phyloP scores from a whole-genome alignment of 2,329 filamentous ascomycete species.

The Penicillium digitatum region DNA sequence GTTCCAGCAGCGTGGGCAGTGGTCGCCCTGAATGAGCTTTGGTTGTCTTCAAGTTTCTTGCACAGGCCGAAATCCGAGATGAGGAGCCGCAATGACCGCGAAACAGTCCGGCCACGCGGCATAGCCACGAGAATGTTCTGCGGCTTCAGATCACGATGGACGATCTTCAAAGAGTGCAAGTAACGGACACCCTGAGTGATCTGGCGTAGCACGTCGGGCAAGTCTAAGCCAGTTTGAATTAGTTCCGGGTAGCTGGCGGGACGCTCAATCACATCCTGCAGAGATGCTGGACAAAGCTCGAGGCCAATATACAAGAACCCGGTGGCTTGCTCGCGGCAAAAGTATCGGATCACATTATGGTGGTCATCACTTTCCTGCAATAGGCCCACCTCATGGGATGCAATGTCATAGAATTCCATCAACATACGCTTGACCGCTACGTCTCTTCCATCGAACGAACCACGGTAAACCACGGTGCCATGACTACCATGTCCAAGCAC shows the following conservation, averaged over 20 bases:
- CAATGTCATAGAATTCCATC: slow-evolving; percentile 91
- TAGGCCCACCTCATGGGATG: slow-evolving; percentile 86
- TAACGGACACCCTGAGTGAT: slow-evolving; percentile 86
- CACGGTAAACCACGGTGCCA: slow-evolving; percentile 92
- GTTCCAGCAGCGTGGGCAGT: slow-evolving; percentile 92
- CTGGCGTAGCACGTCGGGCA: slow-evolving; percentile 78
- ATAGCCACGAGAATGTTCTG: slow-evolving; percentile 88
- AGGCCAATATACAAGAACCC: slow-evolving; percentile 95
- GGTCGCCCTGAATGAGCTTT: slow-evolving; percentile 90
- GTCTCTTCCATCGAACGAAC: slow-evolving; percentile 87
- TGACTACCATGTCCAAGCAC: slow-evolving; percentile 77
- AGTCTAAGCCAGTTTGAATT: slow-evolving; percentile 62
- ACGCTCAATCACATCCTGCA: slow-evolving; percentile 85
- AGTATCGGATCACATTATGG: slow-evolving; percentile 94
- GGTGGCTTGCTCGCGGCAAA: slow-evolving; percentile 80
- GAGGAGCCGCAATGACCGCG: slow-evolving; percentile 72
- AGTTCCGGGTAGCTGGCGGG: slow-evolving; percentile 64
- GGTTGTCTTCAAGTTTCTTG: slow-evolving; percentile 91
- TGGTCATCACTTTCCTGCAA: slow-evolving; percentile 93
- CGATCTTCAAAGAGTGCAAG: slow-evolving; percentile 85
- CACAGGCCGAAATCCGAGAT: slow-evolving; percentile 98
- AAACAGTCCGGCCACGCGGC: slow-evolving; percentile 49
- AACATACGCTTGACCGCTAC: slow-evolving; percentile 97
- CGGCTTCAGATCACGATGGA: slow-evolving; percentile 94
- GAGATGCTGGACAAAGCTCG: slow-evolving; percentile 86